Evolutionary conservation across 2,329 filamentous ascomycete genomes (phyloP), one percentile per base, ranked within the genome.

Genomic region (Huntiella abstrusa): DNA sequence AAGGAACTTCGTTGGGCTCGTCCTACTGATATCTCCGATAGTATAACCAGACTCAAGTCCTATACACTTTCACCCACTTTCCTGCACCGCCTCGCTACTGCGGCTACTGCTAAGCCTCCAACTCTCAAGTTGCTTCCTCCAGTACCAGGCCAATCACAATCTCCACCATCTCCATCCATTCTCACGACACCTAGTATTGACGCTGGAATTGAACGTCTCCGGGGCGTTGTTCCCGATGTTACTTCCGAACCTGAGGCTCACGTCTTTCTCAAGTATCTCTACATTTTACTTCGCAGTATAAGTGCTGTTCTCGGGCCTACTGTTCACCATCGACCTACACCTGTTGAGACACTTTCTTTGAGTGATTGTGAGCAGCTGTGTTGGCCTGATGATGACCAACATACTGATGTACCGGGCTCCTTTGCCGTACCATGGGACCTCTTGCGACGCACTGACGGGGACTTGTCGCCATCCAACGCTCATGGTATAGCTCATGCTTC

Each of bases 1-100:
- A 72, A 75, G 51, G 69, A 77, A 34, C 69, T 71, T 28, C 64
- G 72, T 55, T 74, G 71, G 64, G 48, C 48, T 5, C 48, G 48
- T 4, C 39, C 48, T 10, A 42, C 34, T 28, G 39, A 46, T 16
- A 22, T 49, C 13, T 33, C n/a, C 19, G 40, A 46, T 17, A 37
- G 43, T 28, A 16, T 49, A 3, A 19, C 33, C 6, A 33, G 48
- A 15, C 43, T 49, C 39, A 49, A 49, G 19, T 46, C 48, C n/a
- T 44, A 46, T 12, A 42, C 46, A 11, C 44, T 46, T 13, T 46
- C 48, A 12, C 43, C 43, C n/a, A 28, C 39, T 12, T 49, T 49
- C 19, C 39, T 49, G 7, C n/a, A 17, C 13, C 43, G 48, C 32
- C 22, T 44, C 13, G 32, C 33, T 3, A 17, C 35, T 11, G 32